These are phyloP conservation scores for Penicillium alfredii DNA, from an alignment of 495 filamentous ascomycete genomes.

Conservation along the genomic window DNA sequence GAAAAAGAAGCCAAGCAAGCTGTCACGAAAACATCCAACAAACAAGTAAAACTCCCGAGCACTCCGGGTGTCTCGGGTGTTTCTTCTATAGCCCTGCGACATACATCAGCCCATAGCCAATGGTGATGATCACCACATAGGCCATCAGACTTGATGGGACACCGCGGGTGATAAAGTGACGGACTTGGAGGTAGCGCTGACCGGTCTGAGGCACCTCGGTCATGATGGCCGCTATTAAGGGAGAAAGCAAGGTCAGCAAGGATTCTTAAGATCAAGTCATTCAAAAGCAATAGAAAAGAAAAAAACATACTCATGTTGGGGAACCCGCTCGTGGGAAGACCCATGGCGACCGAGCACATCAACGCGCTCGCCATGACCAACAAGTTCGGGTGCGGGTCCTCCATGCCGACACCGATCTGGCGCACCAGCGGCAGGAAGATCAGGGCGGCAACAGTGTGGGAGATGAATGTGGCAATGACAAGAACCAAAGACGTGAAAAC, in stretches of 20 bases:
- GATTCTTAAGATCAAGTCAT: no score
- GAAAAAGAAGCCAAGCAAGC: background rate
- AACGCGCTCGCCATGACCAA: conserved; percentile 79
- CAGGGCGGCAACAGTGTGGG: conserved; percentile 90
- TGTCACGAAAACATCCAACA: background rate
- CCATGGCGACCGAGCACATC: conserved; percentile 76
- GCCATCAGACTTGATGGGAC: conserved; percentile 79
- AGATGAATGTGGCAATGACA: conserved; percentile 96
- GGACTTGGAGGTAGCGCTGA: conserved; percentile 84
- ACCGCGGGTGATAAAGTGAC: conserved; percentile 88
- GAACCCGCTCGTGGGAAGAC: conserved; percentile 88
- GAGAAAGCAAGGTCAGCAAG: conserved; percentile 21
- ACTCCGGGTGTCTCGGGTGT: no score
- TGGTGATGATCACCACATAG: conserved; percentile 73
- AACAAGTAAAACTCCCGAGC: no score
- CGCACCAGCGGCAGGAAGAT: conserved; percentile 91
- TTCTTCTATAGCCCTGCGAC: conserved; percentile 59
- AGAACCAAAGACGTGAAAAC: conserved; percentile 82
- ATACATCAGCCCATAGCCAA: conserved; percentile 85
- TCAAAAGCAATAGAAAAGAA: conserved; percentile 2
- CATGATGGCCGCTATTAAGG: conserved; percentile 94
- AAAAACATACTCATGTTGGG: conserved; percentile 91
- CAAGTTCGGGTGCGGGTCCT: conserved; percentile 85
- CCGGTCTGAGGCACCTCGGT: conserved; percentile 91
- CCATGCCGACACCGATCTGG: conserved; percentile 76